A percentile compares a stretch with the other conserved stretches of the same genome.
These are phyloP conservation scores for Pelagomonas calceolata DNA, from an alignment of 108 stramenopile genomes.

Conservation along the genomic window DNA sequence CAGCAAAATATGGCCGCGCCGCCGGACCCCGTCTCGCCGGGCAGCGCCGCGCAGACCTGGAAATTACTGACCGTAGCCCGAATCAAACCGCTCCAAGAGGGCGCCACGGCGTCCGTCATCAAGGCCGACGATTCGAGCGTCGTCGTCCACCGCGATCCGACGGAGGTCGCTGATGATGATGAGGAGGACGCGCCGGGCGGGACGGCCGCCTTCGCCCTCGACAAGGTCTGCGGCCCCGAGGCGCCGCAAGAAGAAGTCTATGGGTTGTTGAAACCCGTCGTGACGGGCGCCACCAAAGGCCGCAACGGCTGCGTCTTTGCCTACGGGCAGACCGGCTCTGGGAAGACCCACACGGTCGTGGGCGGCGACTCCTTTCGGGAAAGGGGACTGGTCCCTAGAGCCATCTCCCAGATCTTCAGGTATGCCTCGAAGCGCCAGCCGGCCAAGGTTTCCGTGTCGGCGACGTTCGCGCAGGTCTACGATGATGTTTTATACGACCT, in stretches of 20 bases:
- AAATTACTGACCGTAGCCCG: no score
- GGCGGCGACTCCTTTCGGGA: constrained; percentile 39
- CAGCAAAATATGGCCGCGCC: no score
- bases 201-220: not conserved
- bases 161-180: no score
- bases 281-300: not conserved
- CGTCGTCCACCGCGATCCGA: no score
- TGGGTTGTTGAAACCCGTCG: not conserved
- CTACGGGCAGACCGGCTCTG: constrained; percentile 52
- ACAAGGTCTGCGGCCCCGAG: constrained; percentile 9
- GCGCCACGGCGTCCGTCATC: no score
- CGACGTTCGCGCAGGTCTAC: constrained; percentile 50
- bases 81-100: no score
- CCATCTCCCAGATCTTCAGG: constrained; percentile 32
- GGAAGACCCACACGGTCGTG: constrained; percentile 50
- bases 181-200: not conserved
- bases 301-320: constrained; percentile 15
- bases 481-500: constrained; percentile 49
- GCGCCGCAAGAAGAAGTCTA: not conserved
- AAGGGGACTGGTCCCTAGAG: constrained; percentile 44
- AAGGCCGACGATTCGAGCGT: no score
- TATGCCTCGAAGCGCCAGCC: constrained; percentile 12
- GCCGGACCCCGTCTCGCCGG: not conserved
- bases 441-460: not conserved
- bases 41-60: not conserved